Percentiles rank a stretch among this genome's conserved stretches.
Evolutionary conservation across 2,329 filamentous ascomycete species (phyloP).

Genomic region (Aureobasidium sp.): DNA sequence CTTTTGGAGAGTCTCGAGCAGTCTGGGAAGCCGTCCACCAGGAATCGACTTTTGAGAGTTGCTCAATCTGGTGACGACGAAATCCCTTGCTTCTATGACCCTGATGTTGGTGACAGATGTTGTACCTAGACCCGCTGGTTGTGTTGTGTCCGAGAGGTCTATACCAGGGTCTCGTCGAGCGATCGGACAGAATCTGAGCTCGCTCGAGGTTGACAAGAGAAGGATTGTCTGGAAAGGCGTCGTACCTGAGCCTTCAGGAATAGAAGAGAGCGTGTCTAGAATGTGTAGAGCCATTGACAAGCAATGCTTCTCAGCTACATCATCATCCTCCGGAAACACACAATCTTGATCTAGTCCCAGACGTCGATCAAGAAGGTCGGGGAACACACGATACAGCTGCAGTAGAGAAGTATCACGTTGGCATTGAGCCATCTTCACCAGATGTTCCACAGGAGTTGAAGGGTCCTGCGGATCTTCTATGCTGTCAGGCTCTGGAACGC

Average conservation of each 20-base stretch:
- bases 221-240: not conserved
- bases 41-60: not conserved
- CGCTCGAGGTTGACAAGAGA: not conserved
- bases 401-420: slow-evolving; percentile 48
- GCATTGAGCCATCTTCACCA: slow-evolving; percentile 47
- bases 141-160: too few relatives aligned
- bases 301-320: not conserved
- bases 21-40: not conserved
- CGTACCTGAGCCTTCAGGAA: not conserved
- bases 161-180: too few relatives aligned
- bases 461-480: slow-evolving; percentile 31
- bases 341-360: not conserved
- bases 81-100: not conserved
- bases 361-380: slow-evolving; percentile 28
- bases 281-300: not conserved
- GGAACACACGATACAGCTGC: slow-evolving; percentile 51
- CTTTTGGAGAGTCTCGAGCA: not conserved
- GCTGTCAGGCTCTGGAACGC: slow-evolving; percentile 39
- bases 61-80: not conserved
- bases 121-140: too few relatives aligned
- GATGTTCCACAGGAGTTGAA: slow-evolving; percentile 45
- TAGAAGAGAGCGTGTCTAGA: not conserved
- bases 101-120: not conserved
- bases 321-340: not conserved
- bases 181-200: not conserved